Conservation (phyloP, 345 rosid species). For the Corymbia maculata region DNA sequence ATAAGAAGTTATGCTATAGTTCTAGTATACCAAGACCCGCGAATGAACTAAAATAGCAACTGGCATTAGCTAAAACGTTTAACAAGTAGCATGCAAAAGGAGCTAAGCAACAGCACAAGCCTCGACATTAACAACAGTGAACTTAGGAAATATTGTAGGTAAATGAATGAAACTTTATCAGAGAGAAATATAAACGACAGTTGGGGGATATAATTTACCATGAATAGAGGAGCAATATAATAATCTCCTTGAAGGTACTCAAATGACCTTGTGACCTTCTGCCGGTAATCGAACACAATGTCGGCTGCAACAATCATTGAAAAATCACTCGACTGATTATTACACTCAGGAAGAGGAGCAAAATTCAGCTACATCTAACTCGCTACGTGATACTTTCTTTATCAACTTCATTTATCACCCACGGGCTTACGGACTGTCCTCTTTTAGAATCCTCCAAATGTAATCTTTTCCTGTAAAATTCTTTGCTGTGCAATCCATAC, state of each 20-base stretch:
- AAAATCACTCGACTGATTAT: neutral
- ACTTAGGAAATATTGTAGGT: neutral
- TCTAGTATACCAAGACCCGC: neutral
- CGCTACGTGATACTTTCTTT: neutral
- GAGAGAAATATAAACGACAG: neutral
- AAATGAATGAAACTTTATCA: neutral
- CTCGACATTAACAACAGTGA: neutral
- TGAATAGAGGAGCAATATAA: slow-evolving; percentile 76
- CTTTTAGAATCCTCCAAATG: neutral
- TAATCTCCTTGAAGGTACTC: slow-evolving; percentile 90
- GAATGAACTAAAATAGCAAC: neutral
- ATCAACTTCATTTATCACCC: neutral
- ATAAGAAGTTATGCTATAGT: neutral
- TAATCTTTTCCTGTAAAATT: neutral
- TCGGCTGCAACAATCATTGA: slow-evolving; percentile 17
- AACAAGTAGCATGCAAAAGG: neutral
- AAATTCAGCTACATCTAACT: neutral
- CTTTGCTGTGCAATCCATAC: neutral
- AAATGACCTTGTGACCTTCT: slow-evolving; percentile 85
- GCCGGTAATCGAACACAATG: slow-evolving; percentile 92
- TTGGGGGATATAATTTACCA: slow-evolving; percentile 27
- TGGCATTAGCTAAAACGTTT: neutral
- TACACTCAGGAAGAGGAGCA: neutral
- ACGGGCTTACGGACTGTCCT: neutral
- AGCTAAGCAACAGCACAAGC: neutral